Conservation (phyloP, 148 eudicot genomes). For the Vaccinium corymbosum region DNA sequence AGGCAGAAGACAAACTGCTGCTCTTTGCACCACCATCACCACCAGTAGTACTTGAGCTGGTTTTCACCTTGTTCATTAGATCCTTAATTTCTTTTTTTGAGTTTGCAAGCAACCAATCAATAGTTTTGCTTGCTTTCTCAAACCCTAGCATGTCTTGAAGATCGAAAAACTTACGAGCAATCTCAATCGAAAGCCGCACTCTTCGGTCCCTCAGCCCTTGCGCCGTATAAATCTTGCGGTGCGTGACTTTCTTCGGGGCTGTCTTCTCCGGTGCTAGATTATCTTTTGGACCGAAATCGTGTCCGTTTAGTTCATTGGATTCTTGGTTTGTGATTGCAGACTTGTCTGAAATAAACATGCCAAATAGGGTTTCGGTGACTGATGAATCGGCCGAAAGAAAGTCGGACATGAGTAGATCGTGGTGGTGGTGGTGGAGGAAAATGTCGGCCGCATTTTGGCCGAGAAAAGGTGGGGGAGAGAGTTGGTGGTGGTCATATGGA, state of each 20-base stretch:
- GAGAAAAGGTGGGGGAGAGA: slow-evolving; percentile 1
- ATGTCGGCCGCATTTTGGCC: not conserved
- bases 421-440: not conserved
- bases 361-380: not conserved
- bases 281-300: not conserved
- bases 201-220: slow-evolving; percentile 65
- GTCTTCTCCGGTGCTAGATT: slow-evolving; percentile 3
- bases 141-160: slow-evolving; percentile 71
- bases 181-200: slow-evolving; percentile 61
- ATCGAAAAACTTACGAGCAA: slow-evolving; percentile 63
- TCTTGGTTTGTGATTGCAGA: not conserved
- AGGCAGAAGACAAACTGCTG: not conserved
- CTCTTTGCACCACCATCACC: not conserved
- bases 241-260: slow-evolving; percentile 52
- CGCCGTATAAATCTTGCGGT: slow-evolving; percentile 68
- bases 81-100: slow-evolving; percentile 60
- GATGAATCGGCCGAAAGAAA: not conserved
- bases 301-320: not conserved
- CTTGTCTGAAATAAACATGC: not conserved
- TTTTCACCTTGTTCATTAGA: slow-evolving; percentile 19
- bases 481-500: not conserved
- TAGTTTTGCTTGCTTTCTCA: slow-evolving; percentile 70
- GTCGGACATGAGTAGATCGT: slow-evolving; percentile 5
- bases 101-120: slow-evolving; percentile 63
- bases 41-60: not conserved